Base-by-base conservation (phyloP, 257 asterid species). In the Cinchona pubescens region DNA sequence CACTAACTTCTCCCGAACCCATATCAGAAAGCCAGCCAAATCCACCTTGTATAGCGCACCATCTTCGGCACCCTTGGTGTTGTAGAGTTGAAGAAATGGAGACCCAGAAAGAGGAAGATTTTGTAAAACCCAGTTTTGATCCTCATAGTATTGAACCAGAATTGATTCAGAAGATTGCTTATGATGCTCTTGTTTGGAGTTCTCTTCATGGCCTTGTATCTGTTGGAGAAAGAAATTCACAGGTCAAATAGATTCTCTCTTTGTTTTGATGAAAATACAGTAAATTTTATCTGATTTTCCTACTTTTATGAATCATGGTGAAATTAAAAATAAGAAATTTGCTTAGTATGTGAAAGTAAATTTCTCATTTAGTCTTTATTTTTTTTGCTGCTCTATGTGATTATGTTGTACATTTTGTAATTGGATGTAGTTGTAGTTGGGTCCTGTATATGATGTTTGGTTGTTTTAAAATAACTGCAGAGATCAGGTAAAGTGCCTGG, bases 101-200 rank as follows among this genome's bases (percentile, higher is more conserved):
- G 74, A 37, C 80, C 69, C 76, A 59, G 15, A 45, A 72, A 37
- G 74, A 42, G 63, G 61, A 64, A 25, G 30, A 40, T 73, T 72
- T 78, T 59, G 58, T 43, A 43, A 82, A 88, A 49, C 80, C 90
- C 75, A 30, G 69, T 6, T 76, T 86, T 81, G 88, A 92, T 92
- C 96, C 92, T 81, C 96, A 86, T 79, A 66, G 67, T 46, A 69
- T 92, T 67, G 87, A 89, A 49, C 72, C 85, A 2, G 86, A 76
- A 46, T 82, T 94, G 94, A 72, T 89, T 78, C 82, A 92, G 83
- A 79, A 83, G 71, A 81, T 94, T 76, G 88, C 75, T 68, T 90
- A 90, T 64, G 96, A 90, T 77, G 97, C 98, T 77, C 80, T 94
- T 78, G 98, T 94, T 55, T 92, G 96, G 96, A 85, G 94, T 76